These are phyloP conservation scores for Solanum etuberosum DNA, from an alignment of 257 asterid species.

Conservation along the genomic window DNA sequence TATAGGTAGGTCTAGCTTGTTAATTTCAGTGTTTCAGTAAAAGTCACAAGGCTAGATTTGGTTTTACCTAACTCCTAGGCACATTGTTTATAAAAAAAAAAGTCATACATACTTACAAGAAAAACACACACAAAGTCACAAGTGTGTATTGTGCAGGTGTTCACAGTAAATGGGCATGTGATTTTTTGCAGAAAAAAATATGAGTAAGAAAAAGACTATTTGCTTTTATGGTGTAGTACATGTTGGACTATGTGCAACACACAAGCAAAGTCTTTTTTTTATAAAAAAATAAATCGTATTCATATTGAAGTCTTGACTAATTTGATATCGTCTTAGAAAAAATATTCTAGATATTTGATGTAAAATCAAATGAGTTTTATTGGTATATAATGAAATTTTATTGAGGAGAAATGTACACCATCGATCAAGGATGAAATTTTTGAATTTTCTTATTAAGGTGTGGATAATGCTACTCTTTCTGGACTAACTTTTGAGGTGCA, in stretches of 20 bases:
- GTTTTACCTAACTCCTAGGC: not conserved
- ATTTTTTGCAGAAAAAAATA: not conserved
- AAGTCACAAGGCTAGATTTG: not conserved
- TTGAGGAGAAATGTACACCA: not conserved
- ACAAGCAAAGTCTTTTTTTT: not conserved
- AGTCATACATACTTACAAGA: not conserved
- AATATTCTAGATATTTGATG: not conserved
- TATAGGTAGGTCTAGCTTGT: not conserved
- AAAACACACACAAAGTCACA: not conserved
- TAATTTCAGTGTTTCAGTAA: not conserved
- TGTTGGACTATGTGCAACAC: not conserved
- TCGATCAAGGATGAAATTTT: not conserved
- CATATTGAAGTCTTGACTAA: not conserved
- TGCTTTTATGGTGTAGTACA: not conserved
- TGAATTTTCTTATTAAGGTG: not conserved
- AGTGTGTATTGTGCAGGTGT: not conserved
- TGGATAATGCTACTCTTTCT: not conserved
- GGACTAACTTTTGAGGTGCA: not conserved
- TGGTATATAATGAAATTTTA: not conserved
- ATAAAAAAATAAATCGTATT: not conserved
- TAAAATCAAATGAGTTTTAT: not conserved
- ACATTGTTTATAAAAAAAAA: not conserved
- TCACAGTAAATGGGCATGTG: not conserved
- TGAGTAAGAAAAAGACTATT: not conserved
- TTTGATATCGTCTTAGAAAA: not conserved